Conservation (phyloP, 306 rosid species). For the Herpetospermum pedunculosum region DNA sequence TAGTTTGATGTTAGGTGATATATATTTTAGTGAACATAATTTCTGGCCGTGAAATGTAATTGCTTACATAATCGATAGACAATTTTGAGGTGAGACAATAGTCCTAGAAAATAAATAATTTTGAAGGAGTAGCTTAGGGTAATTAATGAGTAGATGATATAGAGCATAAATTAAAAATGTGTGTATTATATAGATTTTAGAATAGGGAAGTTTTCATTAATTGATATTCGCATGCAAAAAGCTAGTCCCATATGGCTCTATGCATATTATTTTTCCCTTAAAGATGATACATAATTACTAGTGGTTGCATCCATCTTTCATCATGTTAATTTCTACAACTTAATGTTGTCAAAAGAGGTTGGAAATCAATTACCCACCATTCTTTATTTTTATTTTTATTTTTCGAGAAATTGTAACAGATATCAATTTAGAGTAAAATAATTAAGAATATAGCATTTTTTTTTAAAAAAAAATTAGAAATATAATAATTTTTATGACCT, state of each 20-base stretch:
- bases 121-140: background rate
- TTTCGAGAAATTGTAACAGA: no score
- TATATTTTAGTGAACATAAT: no score
- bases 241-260: background rate
- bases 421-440: no score
- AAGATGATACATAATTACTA: background rate
- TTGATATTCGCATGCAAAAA: background rate
- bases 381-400: no score
- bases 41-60: no score
- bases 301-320: background rate
- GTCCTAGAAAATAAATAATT: background rate
- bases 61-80: background rate
- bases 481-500: no score
- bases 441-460: no score
- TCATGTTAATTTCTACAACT: constrained; percentile 4
- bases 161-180: background rate
- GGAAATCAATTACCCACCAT: background rate
- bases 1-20: no score
- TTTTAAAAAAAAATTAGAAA: no score
- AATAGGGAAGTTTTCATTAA: background rate
- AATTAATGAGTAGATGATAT: background rate
- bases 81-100: background rate
- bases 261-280: background rate
- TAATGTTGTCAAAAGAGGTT: constrained; percentile 5
- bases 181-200: background rate